Percentiles rank a stretch among this genome's conserved stretches.
phyloP scores from a whole-genome alignment of 805 yeast species.

The Suhomyces pyralidae region DNA sequence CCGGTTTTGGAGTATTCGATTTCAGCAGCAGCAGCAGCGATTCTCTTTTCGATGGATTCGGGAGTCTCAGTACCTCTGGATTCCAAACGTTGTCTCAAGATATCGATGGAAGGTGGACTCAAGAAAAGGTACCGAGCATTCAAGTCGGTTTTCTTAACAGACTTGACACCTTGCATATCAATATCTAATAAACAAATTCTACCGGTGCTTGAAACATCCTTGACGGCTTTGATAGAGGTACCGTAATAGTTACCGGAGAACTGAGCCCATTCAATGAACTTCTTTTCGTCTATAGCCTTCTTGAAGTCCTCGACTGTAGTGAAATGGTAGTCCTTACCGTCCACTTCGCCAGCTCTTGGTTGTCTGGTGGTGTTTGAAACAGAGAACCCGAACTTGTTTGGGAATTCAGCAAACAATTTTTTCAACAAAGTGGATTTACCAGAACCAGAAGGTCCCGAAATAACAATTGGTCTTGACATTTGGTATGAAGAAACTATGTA shows the following conservation, averaged over 20 bases:
- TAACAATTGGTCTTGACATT: constrained; percentile 76
- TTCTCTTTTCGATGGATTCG: constrained; percentile 79
- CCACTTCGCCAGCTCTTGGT: constrained; percentile 88
- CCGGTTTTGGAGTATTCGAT: constrained; percentile 86
- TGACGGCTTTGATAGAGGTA: constrained; percentile 82
- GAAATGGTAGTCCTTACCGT: constrained; percentile 90
- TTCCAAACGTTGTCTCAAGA: constrained; percentile 66
- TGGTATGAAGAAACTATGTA: neutral
- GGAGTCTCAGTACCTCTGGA: constrained; percentile 94
- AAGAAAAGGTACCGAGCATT: constrained; percentile 84
- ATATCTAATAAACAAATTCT: constrained; percentile 89
- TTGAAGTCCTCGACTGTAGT: constrained; percentile 77
- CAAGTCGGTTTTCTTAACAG: constrained; percentile 78
- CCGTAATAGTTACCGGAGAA: constrained; percentile 98
- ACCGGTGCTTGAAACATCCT: constrained; percentile 62
- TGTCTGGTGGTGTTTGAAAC: constrained; percentile 89
- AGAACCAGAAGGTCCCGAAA: constrained; percentile 96
- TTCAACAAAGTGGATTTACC: constrained; percentile 95
- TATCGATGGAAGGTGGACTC: constrained; percentile 90
- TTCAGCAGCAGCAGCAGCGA: constrained; percentile 84
- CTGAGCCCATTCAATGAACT: constrained; percentile 96
- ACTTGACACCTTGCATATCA: constrained; percentile 98
- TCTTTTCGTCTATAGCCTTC: constrained; percentile 64
- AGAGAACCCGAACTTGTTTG: constrained; percentile 88
- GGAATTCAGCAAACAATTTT: constrained; percentile 85